Evolutionary conservation across 345 rosid genomes (phyloP).

Genomic region (Anacardium occidentale): DNA sequence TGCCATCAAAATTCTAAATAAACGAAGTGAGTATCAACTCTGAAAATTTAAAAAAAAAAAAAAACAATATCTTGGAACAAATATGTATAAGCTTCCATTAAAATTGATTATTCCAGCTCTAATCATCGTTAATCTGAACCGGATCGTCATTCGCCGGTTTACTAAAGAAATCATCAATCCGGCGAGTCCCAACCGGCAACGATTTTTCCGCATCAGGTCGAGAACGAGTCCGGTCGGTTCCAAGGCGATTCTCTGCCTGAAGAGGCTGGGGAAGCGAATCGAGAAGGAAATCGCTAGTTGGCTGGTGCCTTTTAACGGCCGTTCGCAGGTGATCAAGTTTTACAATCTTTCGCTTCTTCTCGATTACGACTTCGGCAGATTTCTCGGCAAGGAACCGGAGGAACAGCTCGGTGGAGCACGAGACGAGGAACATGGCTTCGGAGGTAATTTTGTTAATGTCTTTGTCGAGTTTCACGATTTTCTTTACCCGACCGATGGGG

Average conservation of each 20-base stretch:
- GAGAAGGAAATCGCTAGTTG: constrained; percentile 75
- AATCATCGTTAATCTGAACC: constrained; percentile 31
- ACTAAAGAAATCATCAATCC: constrained; percentile 65
- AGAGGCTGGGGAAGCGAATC: constrained; percentile 72
- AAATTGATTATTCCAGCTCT: constrained; percentile 6
- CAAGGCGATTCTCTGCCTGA: constrained; percentile 28
- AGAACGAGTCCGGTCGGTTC: constrained; percentile 24
- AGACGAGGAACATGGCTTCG: constrained; percentile 66
- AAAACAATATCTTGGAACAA: background rate
- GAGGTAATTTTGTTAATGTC: constrained; percentile 84
- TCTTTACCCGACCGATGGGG: constrained; percentile 70
- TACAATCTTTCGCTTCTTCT: constrained; percentile 74
- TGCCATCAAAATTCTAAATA: background rate
- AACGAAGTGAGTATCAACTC: background rate
- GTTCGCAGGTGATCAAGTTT: constrained; percentile 62
- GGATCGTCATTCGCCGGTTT: constrained; percentile 42
- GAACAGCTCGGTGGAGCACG: constrained; percentile 65
- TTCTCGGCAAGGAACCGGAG: constrained; percentile 70
- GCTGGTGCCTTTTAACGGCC: constrained; percentile 75
- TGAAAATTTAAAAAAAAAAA: too few species aligned
- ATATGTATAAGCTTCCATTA: background rate
- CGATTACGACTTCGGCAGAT: constrained; percentile 47
- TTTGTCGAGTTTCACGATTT: constrained; percentile 78
- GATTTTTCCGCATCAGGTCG: constrained; percentile 30
- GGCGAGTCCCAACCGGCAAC: constrained; percentile 49